phyloP scores from a whole-genome alignment of 352 stramenopile species.

The Phytophthora europaea region DNA sequence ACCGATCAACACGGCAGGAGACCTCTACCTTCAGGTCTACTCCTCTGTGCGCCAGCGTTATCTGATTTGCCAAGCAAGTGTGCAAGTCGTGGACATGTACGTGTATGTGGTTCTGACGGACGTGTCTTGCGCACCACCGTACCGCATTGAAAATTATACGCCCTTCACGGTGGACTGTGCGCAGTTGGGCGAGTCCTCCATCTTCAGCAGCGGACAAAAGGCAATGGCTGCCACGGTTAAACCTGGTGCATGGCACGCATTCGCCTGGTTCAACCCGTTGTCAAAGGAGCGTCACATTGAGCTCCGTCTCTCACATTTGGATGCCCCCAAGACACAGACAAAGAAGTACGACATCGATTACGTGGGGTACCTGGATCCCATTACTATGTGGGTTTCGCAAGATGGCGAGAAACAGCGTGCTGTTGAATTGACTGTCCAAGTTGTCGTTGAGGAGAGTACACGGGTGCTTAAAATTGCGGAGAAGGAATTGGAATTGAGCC shows the following conservation, averaged over 20 bases:
- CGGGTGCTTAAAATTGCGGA: conserved; percentile 86
- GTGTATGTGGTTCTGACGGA: conserved; percentile 90
- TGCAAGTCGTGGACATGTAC: conserved; percentile 92
- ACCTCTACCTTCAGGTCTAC: conserved; percentile 87
- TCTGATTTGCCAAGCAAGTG: conserved; percentile 86
- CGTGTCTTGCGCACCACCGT: conserved; percentile 81
- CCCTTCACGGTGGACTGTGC: conserved; percentile 81
- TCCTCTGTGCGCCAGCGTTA: conserved; percentile 75
- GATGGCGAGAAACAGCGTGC: conserved; percentile 59
- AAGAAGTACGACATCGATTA: conserved; percentile 89
- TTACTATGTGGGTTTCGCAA: conserved; percentile 62
- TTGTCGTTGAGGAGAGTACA: conserved; percentile 82
- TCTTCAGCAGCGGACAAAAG: conserved; percentile 73
- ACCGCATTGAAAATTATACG: conserved; percentile 92
- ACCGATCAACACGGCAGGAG: conserved; percentile 78
- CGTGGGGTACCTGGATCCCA: conserved; percentile 79
- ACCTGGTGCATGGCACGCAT: conserved; percentile 77
- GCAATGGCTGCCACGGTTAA: conserved; percentile 64
- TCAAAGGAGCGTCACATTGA: conserved; percentile 89
- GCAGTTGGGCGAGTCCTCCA: conserved; percentile 72
- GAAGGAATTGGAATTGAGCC: conserved; percentile 81
- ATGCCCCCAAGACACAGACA: conserved; percentile 63
- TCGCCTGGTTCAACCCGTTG: conserved; percentile 87
- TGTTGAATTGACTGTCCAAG: conserved; percentile 79
- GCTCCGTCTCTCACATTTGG: conserved; percentile 62